Conservation (phyloP, 257 asterid genomes). For the Gentiana straminea region DNA sequence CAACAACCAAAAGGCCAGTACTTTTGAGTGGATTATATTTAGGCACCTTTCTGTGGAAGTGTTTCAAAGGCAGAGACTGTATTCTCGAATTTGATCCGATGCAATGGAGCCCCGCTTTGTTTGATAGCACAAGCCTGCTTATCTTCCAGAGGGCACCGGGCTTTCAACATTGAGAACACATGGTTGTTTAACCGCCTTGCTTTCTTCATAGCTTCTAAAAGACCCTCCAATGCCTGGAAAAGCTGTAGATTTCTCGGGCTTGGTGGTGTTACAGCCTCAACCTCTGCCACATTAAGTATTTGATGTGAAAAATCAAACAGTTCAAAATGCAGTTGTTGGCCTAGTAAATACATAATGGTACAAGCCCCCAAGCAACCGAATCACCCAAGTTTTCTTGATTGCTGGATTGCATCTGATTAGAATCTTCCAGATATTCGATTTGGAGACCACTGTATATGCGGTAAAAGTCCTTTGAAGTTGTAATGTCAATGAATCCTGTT, state of each 20-base stretch:
- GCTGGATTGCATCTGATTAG: conserved; percentile 51
- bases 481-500: conserved; percentile 91
- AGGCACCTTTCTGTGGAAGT: conserved; percentile 85
- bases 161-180: conserved; percentile 86
- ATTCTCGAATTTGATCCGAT: conserved; percentile 79
- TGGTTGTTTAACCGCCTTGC: conserved; percentile 81
- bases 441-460: conserved; percentile 91
- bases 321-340: conserved; percentile 90
- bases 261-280: conserved; percentile 48
- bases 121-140: conserved; percentile 94
- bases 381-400: conserved; percentile 76
- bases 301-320: conserved; percentile 93
- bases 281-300: conserved; percentile 95
- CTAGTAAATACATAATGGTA: conserved; percentile 83
- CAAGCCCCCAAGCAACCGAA: conserved; percentile 97
- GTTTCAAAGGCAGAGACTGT: conserved; percentile 95
- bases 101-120: conserved; percentile 90
- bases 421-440: conserved; percentile 74
- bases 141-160: conserved; percentile 95
- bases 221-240: conserved; percentile 26
- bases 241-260: conserved; percentile 42
- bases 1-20: too few species aligned
- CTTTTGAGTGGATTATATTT: conserved; percentile 5
- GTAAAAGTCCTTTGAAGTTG: conserved; percentile 91
- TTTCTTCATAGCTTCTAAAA: conserved; percentile 88